Conservation (phyloP, 352 stramenopile genomes). For the Globisporangium cederbergense region DNA sequence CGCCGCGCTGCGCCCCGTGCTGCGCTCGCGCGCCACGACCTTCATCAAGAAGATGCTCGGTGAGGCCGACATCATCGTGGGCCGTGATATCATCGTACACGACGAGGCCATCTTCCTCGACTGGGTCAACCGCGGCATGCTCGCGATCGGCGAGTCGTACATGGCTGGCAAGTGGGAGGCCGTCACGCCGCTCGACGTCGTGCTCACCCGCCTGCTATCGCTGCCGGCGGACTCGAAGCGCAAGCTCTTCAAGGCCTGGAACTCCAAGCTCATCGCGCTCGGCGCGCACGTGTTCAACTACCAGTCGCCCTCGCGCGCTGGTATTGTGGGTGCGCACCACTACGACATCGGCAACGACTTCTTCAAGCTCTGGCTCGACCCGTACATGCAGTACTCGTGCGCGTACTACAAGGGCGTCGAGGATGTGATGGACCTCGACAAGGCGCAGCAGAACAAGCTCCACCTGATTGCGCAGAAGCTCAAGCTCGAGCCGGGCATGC, state of each 20-base stretch:
- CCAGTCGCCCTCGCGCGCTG: slow-evolving; percentile 77
- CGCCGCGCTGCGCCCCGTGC: slow-evolving; percentile 60
- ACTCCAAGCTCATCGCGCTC: slow-evolving; percentile 76
- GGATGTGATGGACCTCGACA: slow-evolving; percentile 71
- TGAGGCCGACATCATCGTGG: slow-evolving; percentile 77
- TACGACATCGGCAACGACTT: slow-evolving; percentile 89
- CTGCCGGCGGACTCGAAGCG: slow-evolving; percentile 70
- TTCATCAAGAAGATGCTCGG: slow-evolving; percentile 84
- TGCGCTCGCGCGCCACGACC: slow-evolving; percentile 57
- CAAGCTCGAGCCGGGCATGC: slow-evolving; percentile 80
- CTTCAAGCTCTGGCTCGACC: slow-evolving; percentile 87
- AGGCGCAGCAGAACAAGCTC: slow-evolving; percentile 85
- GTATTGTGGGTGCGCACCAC: slow-evolving; percentile 82
- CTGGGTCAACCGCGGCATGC: slow-evolving; percentile 82
- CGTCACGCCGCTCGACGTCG: slow-evolving; percentile 71
- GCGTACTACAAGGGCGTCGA: slow-evolving; percentile 80
- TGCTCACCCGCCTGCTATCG: slow-evolving; percentile 70
- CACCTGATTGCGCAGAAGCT: slow-evolving; percentile 86
- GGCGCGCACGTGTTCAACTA: slow-evolving; percentile 85
- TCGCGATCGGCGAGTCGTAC: slow-evolving; percentile 86
- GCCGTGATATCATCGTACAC: slow-evolving; percentile 78
- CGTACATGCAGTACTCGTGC: slow-evolving; percentile 87
- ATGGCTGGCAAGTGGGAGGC: slow-evolving; percentile 87
- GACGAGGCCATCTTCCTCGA: slow-evolving; percentile 85
- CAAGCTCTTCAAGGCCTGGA: slow-evolving; percentile 87